Conservation (phyloP, 768 basidiomycete species). For the Tulasnella sp. region DNA sequence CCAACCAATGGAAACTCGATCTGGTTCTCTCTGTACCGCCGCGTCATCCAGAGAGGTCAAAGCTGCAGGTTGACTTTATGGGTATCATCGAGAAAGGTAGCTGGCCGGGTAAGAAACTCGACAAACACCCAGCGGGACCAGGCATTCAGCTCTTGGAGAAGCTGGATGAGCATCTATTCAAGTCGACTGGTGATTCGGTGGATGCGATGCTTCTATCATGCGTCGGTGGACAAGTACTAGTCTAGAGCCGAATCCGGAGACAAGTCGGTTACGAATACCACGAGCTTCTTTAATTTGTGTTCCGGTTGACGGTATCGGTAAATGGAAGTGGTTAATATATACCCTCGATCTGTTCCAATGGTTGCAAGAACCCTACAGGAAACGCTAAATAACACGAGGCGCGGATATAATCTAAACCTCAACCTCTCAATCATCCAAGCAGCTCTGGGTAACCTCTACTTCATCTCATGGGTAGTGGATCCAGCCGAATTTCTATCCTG, state of each 20-base stretch:
- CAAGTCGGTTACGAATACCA: background rate
- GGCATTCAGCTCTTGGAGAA: slow-evolving; percentile 67
- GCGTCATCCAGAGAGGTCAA: slow-evolving; percentile 20
- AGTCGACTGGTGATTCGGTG: slow-evolving; percentile 52
- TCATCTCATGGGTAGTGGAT: background rate
- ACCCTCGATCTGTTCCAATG: background rate
- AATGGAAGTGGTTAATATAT: background rate
- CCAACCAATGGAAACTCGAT: slow-evolving; percentile 63
- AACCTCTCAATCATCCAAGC: background rate
- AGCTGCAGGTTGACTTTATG: slow-evolving; percentile 61
- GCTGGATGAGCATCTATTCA: slow-evolving; percentile 68
- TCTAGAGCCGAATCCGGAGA: slow-evolving; percentile 25
- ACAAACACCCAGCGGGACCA: slow-evolving; percentile 37
- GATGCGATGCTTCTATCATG: slow-evolving; percentile 50
- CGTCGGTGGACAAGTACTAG: slow-evolving; percentile 50
- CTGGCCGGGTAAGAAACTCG: slow-evolving; percentile 65
- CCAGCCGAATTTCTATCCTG: background rate
- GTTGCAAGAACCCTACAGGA: background rate
- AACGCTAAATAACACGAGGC: background rate
- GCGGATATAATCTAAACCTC: background rate
- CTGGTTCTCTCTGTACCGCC: slow-evolving; percentile 54
- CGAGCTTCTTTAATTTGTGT: background rate
- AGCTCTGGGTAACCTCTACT: background rate
- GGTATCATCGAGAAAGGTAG: slow-evolving; percentile 77
- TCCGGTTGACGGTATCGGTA: background rate